Base-by-base conservation (phyloP, 495 filamentous ascomycete species). In the Lasiosphaeria miniovina region DNA sequence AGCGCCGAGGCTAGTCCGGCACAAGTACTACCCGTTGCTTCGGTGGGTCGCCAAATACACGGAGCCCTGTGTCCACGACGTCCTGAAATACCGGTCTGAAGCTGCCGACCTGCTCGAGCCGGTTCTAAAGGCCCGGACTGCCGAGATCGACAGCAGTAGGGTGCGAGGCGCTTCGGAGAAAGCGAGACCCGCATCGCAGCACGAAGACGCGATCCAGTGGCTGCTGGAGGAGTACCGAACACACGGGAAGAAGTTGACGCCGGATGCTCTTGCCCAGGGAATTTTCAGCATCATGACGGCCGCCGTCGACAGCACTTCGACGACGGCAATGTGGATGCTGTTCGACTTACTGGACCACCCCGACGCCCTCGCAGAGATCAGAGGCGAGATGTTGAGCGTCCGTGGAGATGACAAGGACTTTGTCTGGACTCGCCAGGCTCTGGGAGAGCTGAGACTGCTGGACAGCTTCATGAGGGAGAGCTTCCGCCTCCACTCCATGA, bases 161-260 rank as follows among this genome's bases (percentile, higher is more conserved):
- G 36, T 40, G 6, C 6, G 11, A 40, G 11, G 11, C 36, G 6
- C 36, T 40, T 40, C 6, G 36, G 36, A 11, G 11, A 52, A 24
- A 36, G 33, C 31, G 17, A 31, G 49, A 52, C 49, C 5, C 12
- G 49, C 49, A 32, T 17, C 49, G 7, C n/a, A 9, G 36, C 49
- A 52, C 49, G 8, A 52, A 6, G 49, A 52, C n/a, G 49, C 49
- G n/a, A 52, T 52, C 8, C 49, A 52, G 33, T 52, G 49, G 49
- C 49, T 52, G 24, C 4, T 52, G 10, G 49, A 52, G 33, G 33
- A 32, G 34, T 52, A 32, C 24, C 49, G 33, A 17, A 8, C 49
- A 6, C 49, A 24, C 24, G 49, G 49, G 10, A 52, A 52, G 49
- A 52, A 32, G 24, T 24, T 52, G 33, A 52, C 49, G 24, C 49